phyloP scores from a whole-genome alignment of 2,329 filamentous ascomycete species.

The Fusarium sp. region DNA sequence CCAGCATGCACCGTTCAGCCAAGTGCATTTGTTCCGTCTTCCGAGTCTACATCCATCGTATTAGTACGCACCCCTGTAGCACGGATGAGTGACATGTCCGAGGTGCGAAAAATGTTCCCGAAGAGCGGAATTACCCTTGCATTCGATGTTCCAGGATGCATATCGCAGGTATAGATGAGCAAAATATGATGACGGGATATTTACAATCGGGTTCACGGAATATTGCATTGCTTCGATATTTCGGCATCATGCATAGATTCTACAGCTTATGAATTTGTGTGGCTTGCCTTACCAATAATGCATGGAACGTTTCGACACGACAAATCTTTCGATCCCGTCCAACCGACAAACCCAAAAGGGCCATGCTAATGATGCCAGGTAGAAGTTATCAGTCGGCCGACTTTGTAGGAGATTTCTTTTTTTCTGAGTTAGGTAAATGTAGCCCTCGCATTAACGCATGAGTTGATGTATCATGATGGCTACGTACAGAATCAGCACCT shows the following conservation, averaged over 20 bases:
- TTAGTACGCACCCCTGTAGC: not conserved
- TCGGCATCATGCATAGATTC: conserved; percentile 7
- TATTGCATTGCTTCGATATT: conserved; percentile 4
- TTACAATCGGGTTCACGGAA: not conserved
- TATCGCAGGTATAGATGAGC: not conserved
- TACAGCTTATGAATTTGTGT: conserved; percentile 26
- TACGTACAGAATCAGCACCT: too few relatives aligned
- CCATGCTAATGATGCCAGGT: not conserved
- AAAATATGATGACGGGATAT: not conserved
- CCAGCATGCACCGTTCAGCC: not conserved
- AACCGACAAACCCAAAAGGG: not conserved
- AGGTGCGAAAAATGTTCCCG: not conserved
- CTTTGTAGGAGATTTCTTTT: not conserved
- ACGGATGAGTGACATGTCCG: not conserved
- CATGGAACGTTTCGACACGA: conserved; percentile 17
- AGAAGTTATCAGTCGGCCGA: conserved; percentile 12
- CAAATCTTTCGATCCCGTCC: not conserved
- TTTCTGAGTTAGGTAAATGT: too few relatives aligned
- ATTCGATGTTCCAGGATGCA: not conserved
- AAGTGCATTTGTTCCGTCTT: not conserved
- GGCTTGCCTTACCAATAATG: conserved; percentile 39
- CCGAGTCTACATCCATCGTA: not conserved
- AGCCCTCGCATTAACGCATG: too few relatives aligned
- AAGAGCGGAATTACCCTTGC: not conserved
- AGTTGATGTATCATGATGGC: too few relatives aligned